phyloP scores from a whole-genome alignment of 352 stramenopile species.

The Phytopythium sindhum region DNA sequence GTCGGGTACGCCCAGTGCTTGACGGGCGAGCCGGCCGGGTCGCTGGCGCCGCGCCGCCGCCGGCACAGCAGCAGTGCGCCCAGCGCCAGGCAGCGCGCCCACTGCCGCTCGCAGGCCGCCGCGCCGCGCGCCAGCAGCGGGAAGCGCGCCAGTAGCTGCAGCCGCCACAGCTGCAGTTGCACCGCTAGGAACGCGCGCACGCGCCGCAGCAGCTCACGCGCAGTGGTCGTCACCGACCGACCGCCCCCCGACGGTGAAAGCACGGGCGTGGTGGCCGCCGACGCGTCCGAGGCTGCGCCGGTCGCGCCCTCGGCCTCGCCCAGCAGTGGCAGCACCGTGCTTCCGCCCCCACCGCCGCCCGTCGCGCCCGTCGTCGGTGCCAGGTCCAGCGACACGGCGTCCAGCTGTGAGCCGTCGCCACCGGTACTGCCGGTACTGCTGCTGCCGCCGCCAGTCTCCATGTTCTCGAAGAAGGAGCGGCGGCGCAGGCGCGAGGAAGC shows the following conservation, averaged over 20 bases:
- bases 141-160: constrained; percentile 20
- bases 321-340: background rate
- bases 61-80: constrained; percentile 10
- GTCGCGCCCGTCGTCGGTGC: constrained; percentile 4
- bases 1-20: constrained; percentile 71
- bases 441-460: constrained; percentile 31
- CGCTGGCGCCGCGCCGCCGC: constrained; percentile 8
- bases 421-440: constrained; percentile 12
- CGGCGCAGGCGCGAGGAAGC: constrained; percentile 52
- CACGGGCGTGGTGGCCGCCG: background rate
- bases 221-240: constrained; percentile 2
- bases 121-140: constrained; percentile 16
- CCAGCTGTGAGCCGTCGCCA: constrained; percentile 2
- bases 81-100: constrained; percentile 3
- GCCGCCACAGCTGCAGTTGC: constrained; percentile 22
- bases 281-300: background rate
- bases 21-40: constrained; percentile 18
- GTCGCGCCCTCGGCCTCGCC: background rate
- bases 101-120: constrained; percentile 15
- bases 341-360: constrained; percentile 13
- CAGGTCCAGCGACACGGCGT: constrained; percentile 30
- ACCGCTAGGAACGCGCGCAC: constrained; percentile 14
- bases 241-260: too few species aligned
- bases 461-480: constrained; percentile 67
- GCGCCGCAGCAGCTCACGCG: constrained; percentile 13